Evolutionary conservation across 495 filamentous ascomycete genomes (phyloP), one percentile per base, ranked within the genome.

Genomic region (Viridothelium virens): DNA sequence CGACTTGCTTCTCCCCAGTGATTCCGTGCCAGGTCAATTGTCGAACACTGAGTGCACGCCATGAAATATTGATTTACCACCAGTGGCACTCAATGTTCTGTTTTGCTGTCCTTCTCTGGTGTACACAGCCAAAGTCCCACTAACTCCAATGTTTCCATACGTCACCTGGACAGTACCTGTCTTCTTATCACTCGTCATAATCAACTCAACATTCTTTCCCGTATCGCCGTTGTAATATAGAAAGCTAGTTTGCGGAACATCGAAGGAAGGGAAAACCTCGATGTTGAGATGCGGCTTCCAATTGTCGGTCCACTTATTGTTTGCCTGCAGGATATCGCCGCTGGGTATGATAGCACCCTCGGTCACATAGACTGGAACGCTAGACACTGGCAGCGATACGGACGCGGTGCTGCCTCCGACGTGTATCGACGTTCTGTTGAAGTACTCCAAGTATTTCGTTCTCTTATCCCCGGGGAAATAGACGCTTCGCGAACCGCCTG

Each of bases 251-350:
- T 36, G 7, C 7, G 53, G 53, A 7, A 36, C 53, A 63, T 44
- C 38, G 38, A 63, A 63, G 47, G 46, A 44, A 63, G 74, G 74
- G 61, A 71, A 77, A 14, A 71, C 38, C 66, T 77, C 70, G 61
- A 77, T 68, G 11, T 50, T 63, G 2, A 77, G 67, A 34, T 53
- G 68, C 37, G 71, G 74, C 65, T 67, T 38, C 74, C 72, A 77
- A 56, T 73, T 64, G 31, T 69, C 46, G 12, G 68, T 68, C 74
- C 74, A 77, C 62, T 71, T 72, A 6, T 66, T 66, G 63, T 77
- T 77, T 16, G 71, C 75, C 63, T 73, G 66, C 56, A 67, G 65
- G 10, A 77, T 59, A 48, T 75, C 74, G 10, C 74, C 75, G 14
- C 66, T 67, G 3, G 67, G 63, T 7, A 77, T 67, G 46, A 75